A percentile compares a stretch with the other conserved stretches of the same genome.
Conservation (phyloP, 495 filamentous ascomycete species). For the Podospora bellae-mahoneyi region DNA sequence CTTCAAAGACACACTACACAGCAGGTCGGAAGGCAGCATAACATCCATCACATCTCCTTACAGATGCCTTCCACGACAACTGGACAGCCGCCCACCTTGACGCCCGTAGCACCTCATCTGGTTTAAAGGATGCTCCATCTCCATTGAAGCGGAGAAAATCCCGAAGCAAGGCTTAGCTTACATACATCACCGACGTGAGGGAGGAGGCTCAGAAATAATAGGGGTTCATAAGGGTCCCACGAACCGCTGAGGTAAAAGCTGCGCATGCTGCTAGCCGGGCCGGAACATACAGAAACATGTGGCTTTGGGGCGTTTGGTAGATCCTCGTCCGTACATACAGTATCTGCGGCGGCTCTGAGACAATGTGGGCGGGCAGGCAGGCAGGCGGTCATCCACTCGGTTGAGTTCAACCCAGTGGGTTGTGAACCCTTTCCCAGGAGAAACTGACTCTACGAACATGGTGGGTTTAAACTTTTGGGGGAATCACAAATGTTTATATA, state of each 20-base stretch:
- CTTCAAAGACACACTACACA: background rate
- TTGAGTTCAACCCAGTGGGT: background rate
- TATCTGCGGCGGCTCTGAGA: background rate
- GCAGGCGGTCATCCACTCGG: background rate
- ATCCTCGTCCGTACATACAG: background rate
- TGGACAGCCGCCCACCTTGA: background rate
- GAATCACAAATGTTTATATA: too few species aligned
- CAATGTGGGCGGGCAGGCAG: background rate
- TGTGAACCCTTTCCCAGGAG: background rate
- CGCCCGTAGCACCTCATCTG: background rate
- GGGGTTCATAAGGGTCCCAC: background rate
- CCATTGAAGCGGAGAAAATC: too few species aligned
- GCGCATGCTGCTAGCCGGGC: too few species aligned
- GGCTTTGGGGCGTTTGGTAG: background rate
- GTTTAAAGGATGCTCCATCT: too few species aligned
- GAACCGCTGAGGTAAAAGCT: background rate
- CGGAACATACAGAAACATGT: background rate
- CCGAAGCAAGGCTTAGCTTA: background rate
- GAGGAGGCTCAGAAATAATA: background rate
- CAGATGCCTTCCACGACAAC: background rate
- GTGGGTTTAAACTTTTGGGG: too few species aligned
- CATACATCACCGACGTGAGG: background rate
- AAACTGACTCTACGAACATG: background rate
- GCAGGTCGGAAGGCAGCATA: background rate
- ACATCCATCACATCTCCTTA: background rate